Evolutionary conservation across 805 yeast species (phyloP).

Genomic region (Yarrowia hollandica): DNA sequence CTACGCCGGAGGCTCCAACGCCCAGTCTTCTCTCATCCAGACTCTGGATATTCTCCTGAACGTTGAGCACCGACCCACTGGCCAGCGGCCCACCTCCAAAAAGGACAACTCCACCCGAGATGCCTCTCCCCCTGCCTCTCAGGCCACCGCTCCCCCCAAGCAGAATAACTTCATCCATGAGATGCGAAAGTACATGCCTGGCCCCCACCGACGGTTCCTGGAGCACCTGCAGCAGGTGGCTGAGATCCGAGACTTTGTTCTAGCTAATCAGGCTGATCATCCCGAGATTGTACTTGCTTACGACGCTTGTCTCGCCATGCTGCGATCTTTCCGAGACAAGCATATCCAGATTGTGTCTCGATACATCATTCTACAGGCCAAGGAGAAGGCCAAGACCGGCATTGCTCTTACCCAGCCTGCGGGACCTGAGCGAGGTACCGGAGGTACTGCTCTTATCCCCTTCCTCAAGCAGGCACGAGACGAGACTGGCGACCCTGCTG

Average conservation of each 20-base stretch:
- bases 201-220: slow-evolving; percentile 74
- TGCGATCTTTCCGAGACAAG: slow-evolving; percentile 84
- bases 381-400: slow-evolving; percentile 56
- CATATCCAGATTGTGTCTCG: slow-evolving; percentile 92
- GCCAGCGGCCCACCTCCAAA: slow-evolving; percentile 46
- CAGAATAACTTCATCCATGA: slow-evolving; percentile 64
- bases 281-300: slow-evolving; percentile 68
- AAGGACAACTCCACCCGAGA: slow-evolving; percentile 33
- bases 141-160: slow-evolving; percentile 30
- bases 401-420: slow-evolving; percentile 46
- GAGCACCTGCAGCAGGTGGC: slow-evolving; percentile 58
- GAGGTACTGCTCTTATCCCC: slow-evolving; percentile 89
- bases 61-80: slow-evolving; percentile 78
- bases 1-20: slow-evolving; percentile 90
- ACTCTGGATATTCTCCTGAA: slow-evolving; percentile 74
- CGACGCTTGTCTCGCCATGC: slow-evolving; percentile 87
- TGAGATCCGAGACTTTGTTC: slow-evolving; percentile 64
- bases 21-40: slow-evolving; percentile 88
- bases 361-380: slow-evolving; percentile 76
- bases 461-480: slow-evolving; percentile 94
- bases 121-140: slow-evolving; percentile 35
- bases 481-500: slow-evolving; percentile 92
- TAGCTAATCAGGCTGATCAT: slow-evolving; percentile 42
- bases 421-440: slow-evolving; percentile 73
- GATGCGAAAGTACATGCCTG: slow-evolving; percentile 91